Percentiles rank a stretch among this genome's conserved stretches.
These are phyloP conservation scores for Babesia bigemina DNA, from an alignment of 169 alveolate species.

Conservation along the genomic window DNA sequence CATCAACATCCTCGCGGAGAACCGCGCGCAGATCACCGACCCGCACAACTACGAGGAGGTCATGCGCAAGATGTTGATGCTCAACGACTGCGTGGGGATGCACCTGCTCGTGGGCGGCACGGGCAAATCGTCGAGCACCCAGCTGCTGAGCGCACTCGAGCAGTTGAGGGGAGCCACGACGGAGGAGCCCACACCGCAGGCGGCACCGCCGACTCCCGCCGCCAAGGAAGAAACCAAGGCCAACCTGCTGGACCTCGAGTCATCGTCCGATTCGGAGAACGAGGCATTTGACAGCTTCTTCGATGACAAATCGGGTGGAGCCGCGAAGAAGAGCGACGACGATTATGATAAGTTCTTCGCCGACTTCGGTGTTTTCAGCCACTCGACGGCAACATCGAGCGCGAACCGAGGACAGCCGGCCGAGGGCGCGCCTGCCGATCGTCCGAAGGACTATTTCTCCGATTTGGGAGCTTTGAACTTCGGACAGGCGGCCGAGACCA, in stretches of 20 bases:
- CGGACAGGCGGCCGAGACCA: not conserved
- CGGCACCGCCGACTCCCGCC: not conserved
- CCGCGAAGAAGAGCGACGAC: slow-evolving; percentile 6
- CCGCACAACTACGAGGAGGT: slow-evolving; percentile 23
- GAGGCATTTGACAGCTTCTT: slow-evolving; percentile 19
- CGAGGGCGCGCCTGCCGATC: not conserved
- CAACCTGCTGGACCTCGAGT: slow-evolving; percentile 22
- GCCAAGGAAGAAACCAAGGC: not conserved
- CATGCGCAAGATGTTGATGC: slow-evolving; percentile 47
- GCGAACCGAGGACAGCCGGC: not conserved
- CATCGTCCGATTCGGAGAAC: slow-evolving; percentile 26
- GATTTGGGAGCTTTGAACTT: slow-evolving; percentile 21
- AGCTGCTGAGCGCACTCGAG: slow-evolving; percentile 10
- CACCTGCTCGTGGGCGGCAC: slow-evolving; percentile 21
- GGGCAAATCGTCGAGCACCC: not conserved
- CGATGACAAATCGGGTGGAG: not conserved
- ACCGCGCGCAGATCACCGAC: slow-evolving; percentile 9
- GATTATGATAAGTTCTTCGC: slow-evolving; percentile 49
- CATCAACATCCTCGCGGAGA: slow-evolving; percentile 49
- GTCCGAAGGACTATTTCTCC: not conserved
- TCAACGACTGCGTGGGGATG: slow-evolving; percentile 53
- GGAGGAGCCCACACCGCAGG: not conserved
- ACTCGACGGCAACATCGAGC: not conserved
- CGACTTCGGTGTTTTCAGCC: slow-evolving; percentile 29
- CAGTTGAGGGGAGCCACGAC: not conserved